These are phyloP conservation scores for Lactifluus subvellereus DNA, from an alignment of 768 basidiomycete species.

Conservation along the genomic window DNA sequence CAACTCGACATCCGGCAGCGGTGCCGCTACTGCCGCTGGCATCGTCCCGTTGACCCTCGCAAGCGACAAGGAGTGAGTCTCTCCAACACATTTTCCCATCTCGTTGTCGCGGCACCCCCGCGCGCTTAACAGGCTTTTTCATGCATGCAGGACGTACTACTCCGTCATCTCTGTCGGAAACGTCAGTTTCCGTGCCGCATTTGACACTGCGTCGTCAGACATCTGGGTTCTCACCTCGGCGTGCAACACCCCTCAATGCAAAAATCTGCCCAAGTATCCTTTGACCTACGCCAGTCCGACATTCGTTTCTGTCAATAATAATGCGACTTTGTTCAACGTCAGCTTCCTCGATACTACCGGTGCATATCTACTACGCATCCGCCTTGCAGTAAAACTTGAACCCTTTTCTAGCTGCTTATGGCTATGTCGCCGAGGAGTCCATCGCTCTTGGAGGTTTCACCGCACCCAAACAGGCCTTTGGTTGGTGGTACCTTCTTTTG, in stretches of 20 bases:
- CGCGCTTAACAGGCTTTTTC: not conserved
- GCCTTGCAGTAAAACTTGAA: not conserved
- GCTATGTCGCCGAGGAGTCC: conserved; percentile 65
- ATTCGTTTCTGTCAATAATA: conserved; percentile 54
- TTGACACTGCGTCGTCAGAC: conserved; percentile 73
- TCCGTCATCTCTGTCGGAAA: conserved; percentile 52
- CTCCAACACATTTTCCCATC: too few species aligned
- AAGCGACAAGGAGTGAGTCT: conserved; percentile 20
- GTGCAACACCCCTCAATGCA: conserved; percentile 53
- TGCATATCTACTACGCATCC: conserved; percentile 33
- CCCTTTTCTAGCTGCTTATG: conserved; percentile 46
- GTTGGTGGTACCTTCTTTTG: conserved; percentile 35
- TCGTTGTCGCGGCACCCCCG: not conserved
- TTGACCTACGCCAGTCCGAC: conserved; percentile 60
- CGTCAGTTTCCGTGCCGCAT: conserved; percentile 59
- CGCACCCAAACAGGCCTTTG: conserved; percentile 57
- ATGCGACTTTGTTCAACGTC: conserved; percentile 52
- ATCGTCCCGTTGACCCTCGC: conserved; percentile 19
- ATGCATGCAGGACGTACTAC: conserved; percentile 54
- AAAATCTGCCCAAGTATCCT: conserved; percentile 61
- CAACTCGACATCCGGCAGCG: conserved; percentile 7
- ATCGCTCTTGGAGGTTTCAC: conserved; percentile 57
- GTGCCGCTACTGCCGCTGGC: not conserved
- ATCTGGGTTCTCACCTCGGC: conserved; percentile 64
- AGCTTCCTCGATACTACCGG: conserved; percentile 66